Conservation (phyloP, 1,284 basidiomycete genomes). For the Irpex sp. region DNA sequence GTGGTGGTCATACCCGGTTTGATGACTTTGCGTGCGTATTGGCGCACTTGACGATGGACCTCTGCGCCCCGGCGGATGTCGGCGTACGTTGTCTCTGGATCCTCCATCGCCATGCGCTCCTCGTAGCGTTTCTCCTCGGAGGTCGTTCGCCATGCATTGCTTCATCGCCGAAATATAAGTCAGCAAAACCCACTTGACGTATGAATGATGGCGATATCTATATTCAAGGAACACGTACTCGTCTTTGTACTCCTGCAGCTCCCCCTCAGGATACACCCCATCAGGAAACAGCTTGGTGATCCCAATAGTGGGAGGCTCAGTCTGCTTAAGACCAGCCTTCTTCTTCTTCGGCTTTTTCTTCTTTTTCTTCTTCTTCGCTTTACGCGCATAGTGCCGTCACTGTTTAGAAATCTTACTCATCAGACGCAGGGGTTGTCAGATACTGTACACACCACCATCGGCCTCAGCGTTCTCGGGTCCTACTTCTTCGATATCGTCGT, state of each 20-base stretch:
- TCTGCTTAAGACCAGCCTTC: constrained; percentile 55
- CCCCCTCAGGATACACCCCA: constrained; percentile 86
- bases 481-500: constrained; percentile 26
- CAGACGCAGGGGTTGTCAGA: not conserved
- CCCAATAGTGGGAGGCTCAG: constrained; percentile 93
- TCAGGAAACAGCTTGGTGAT: constrained; percentile 86
- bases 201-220: not conserved
- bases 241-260: constrained; percentile 88
- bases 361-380: constrained; percentile 72
- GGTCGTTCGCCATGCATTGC: constrained; percentile 83
- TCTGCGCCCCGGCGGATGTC: constrained; percentile 90
- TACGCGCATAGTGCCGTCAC: constrained; percentile 3
- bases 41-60: constrained; percentile 90
- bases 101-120: constrained; percentile 74
- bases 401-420: too few species aligned
- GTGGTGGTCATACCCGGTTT: constrained; percentile 94
- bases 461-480: constrained; percentile 18
- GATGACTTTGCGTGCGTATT: constrained; percentile 78
- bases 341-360: constrained; percentile 93
- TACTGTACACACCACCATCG: constrained; percentile 3
- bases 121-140: constrained; percentile 87
- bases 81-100: constrained; percentile 81
- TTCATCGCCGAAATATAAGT: constrained; percentile 22
- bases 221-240: constrained; percentile 50
- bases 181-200: too few species aligned